A percentile compares a stretch with the other conserved stretches of the same genome.
Conservation (phyloP, 2,329 filamentous ascomycete genomes). For the Monosporascus ibericus region DNA sequence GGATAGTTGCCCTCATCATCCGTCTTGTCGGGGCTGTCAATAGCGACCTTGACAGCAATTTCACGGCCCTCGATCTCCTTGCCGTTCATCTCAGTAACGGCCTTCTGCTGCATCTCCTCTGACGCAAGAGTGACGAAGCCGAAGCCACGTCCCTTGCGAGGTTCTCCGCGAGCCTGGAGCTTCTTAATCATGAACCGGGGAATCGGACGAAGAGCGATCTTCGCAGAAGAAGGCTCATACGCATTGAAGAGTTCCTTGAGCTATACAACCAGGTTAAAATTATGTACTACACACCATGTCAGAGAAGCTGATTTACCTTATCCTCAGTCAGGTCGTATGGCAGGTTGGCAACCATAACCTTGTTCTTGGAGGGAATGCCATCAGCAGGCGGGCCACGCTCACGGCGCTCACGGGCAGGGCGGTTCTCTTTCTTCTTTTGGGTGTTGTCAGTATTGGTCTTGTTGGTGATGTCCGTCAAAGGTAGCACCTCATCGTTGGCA, state of each 20-base stretch:
- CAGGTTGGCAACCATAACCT: conserved; percentile 99
- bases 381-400: conserved; percentile 95
- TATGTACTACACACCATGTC: neutral
- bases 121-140: conserved; percentile 95
- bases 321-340: conserved; percentile 98
- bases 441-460: conserved; percentile 33
- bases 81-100: conserved; percentile 96
- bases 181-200: conserved; percentile 99
- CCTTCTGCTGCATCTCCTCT: conserved; percentile 96
- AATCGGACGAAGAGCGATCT: conserved; percentile 97
- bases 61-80: conserved; percentile 98
- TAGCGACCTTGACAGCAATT: conserved; percentile 99
- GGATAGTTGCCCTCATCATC: conserved; percentile 71
- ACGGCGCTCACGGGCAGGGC: conserved; percentile 54
- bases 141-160: conserved; percentile 98
- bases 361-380: conserved; percentile 96
- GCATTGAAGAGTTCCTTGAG: conserved; percentile 94
- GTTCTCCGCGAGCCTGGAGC: conserved; percentile 94
- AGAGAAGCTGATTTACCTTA: conserved; percentile 56
- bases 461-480: conserved; percentile 51
- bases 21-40: conserved; percentile 96
- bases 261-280: conserved; percentile 41
- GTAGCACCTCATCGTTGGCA: conserved; percentile 47
- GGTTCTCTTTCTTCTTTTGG: conserved; percentile 36
- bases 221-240: conserved; percentile 89